Conservation (phyloP, 1,284 basidiomycete genomes). For the Ceratorhiza oryzae-sativae region DNA sequence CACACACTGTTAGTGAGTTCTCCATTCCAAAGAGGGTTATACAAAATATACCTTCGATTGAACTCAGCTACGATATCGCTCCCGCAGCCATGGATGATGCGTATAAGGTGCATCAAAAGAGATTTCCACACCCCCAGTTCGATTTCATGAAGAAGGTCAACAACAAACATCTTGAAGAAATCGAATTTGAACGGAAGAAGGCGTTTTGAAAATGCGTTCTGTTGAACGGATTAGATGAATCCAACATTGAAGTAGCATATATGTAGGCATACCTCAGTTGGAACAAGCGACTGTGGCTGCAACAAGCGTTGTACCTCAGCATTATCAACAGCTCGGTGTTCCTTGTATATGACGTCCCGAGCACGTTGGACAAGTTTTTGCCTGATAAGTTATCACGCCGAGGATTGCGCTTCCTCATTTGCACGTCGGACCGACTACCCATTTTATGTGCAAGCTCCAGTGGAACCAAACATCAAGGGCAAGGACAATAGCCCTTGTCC, state of each 20-base stretch:
- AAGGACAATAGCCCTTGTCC: slow-evolving; percentile 6
- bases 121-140: slow-evolving; percentile 54
- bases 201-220: slow-evolving; percentile 33
- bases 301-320: not conserved
- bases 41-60: slow-evolving; percentile 19
- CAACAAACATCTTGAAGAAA: slow-evolving; percentile 20
- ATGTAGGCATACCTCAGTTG: slow-evolving; percentile 33
- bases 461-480: slow-evolving; percentile 36
- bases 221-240: not conserved
- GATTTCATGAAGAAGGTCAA: slow-evolving; percentile 53
- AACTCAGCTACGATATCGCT: slow-evolving; percentile 16
- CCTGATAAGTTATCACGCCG: slow-evolving; percentile 8
- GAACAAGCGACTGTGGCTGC: slow-evolving; percentile 19
- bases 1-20: not conserved
- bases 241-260: not conserved
- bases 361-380: not conserved
- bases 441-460: slow-evolving; percentile 19
- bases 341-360: slow-evolving; percentile 10
- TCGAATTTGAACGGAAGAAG: slow-evolving; percentile 2
- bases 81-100: slow-evolving; percentile 47
- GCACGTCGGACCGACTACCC: slow-evolving; percentile 43
- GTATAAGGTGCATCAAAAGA: slow-evolving; percentile 51
- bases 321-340: slow-evolving; percentile 21
- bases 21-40: not conserved
- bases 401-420: not conserved